Base-by-base conservation (phyloP, 1,139 yeast species). In the Magnusiomyces fungicola region DNA sequence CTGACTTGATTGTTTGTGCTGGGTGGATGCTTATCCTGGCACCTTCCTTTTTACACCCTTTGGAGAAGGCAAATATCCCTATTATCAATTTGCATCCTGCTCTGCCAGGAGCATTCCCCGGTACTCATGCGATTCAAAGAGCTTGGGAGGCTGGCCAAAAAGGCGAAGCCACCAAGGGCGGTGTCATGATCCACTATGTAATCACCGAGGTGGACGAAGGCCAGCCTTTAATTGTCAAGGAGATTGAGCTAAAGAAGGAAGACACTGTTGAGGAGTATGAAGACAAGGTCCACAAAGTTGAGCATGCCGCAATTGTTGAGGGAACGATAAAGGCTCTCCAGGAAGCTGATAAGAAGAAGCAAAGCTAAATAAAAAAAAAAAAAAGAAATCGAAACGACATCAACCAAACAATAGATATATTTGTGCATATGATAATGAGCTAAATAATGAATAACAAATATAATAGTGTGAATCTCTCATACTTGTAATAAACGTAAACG, bases 1-100 rank as follows among this genome's bases (percentile, higher is more conserved):
- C 98, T 2, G 85, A 84, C 57, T 73, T 92, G 56, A 81, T 92
- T 45, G 97, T 92, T 6, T 92, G 98, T 69, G 98, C 98, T 7
- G 98, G 98, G 1, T 92, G 98, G 97, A 83, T 92, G 92, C 76
- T 92, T 51, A 92, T 92, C 53, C 73, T 92, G 56, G 84, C 96
- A 1, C 82, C 89, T 2, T 73, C 78, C 18, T 88, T 87, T 54
- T 72, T 92, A 55, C 70, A 72, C 44, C 90, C 92, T 1, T 69
- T 90, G 43, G 79, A 73, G 49, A 66, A 74, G 7, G 79, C 76
- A 2, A 73, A 76, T 0, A 76, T 89, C 30, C 84, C 89, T 27
- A 89, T 92, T 55, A 89, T 92, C 61, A 92, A 92, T 63, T 71
- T 92, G 53, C 98, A 92, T 65, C 98, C 98, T 2, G 97, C 98